Evolutionary conservation across 2,329 filamentous ascomycete species (phyloP).

Genomic region (Karstenula rhodostoma): DNA sequence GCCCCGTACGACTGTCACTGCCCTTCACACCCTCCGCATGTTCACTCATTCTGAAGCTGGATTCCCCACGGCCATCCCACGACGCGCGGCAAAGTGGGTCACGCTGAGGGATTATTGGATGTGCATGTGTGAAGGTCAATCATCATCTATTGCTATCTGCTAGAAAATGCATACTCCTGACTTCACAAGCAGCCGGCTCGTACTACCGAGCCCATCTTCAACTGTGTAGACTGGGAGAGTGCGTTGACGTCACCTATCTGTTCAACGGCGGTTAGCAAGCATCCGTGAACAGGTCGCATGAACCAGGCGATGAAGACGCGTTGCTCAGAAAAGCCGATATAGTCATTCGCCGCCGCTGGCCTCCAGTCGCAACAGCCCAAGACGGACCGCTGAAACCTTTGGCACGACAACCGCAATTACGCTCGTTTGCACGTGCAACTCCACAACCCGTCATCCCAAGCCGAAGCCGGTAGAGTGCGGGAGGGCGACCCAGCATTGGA

Average conservation of each 20-base stretch:
- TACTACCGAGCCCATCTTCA: background rate
- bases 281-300: background rate
- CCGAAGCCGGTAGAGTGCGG: conserved; percentile 68
- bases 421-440: conserved; percentile 64
- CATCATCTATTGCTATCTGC: conserved; percentile 1
- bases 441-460: conserved; percentile 76
- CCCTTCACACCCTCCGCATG: background rate
- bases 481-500: conserved; percentile 74
- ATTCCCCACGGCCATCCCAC: background rate
- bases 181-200: background rate
- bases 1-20: background rate
- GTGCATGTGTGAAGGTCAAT: background rate
- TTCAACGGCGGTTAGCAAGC: conserved; percentile 22
- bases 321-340: conserved; percentile 72
- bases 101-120: background rate
- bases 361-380: conserved; percentile 56
- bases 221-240: background rate
- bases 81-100: conserved; percentile 10
- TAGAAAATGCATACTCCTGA: conserved; percentile 3
- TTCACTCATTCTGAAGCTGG: background rate
- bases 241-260: conserved; percentile 12
- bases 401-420: conserved; percentile 65
- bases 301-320: conserved; percentile 19
- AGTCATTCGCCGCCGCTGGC: conserved; percentile 73
- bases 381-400: conserved; percentile 45